phyloP scores from a whole-genome alignment of 2,329 filamentous ascomycete genomes.

The Tolypocladium album region DNA sequence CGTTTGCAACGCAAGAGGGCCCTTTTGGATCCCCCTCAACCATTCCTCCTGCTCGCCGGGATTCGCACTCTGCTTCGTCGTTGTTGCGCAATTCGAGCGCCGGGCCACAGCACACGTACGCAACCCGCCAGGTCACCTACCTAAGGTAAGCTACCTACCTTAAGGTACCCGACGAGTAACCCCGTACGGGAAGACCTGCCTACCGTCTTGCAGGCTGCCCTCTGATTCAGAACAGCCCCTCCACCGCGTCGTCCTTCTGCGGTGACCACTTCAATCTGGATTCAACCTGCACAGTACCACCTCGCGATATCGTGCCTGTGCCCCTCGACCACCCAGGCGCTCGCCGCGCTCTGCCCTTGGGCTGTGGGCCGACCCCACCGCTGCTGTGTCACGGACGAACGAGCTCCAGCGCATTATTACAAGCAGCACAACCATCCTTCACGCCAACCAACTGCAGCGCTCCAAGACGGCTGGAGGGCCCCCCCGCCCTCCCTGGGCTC shows the following conservation, averaged over 20 bases:
- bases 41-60: background rate
- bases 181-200: background rate
- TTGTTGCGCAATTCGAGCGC: background rate
- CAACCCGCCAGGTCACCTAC: background rate
- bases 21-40: background rate
- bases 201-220: background rate
- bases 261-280: no score
- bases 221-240: background rate
- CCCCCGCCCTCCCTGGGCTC: background rate
- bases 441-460: background rate
- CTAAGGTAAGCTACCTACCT: no score
- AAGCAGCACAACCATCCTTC: background rate
- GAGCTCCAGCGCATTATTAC: background rate
- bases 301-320: background rate
- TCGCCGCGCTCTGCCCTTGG: background rate
- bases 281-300: background rate
- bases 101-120: background rate
- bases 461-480: background rate
- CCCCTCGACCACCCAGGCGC: background rate
- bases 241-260: background rate
- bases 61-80: background rate
- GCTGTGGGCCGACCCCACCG: background rate
- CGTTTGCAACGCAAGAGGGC: background rate
- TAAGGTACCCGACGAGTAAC: no score
- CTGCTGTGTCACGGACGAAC: background rate